Conservation (phyloP, 805 yeast species). For the Ogataea pini region DNA sequence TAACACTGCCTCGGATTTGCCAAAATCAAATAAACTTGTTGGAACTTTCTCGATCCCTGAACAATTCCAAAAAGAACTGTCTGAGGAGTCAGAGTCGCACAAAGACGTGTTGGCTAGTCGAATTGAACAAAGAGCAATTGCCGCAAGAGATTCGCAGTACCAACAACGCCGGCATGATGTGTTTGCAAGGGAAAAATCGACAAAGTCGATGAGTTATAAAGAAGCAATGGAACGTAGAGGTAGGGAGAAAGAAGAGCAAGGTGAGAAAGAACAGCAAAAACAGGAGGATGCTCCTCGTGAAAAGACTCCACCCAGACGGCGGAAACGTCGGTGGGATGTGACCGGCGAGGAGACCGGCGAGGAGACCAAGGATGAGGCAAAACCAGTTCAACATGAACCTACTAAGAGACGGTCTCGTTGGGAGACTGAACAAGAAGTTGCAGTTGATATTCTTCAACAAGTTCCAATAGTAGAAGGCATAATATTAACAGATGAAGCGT, state of each 20-base stretch:
- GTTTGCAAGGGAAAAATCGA: constrained; percentile 14
- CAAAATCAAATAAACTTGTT: constrained; percentile 15
- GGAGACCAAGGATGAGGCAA: constrained; percentile 8
- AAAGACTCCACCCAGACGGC: constrained; percentile 24
- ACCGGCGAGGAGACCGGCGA: constrained; percentile 39
- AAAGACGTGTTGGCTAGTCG: constrained; percentile 27
- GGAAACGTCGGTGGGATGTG: constrained; percentile 49
- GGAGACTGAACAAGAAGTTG: constrained; percentile 17
- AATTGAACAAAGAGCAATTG: constrained; percentile 30
- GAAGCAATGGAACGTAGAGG: constrained; percentile 45
- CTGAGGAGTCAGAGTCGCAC: constrained; percentile 25
- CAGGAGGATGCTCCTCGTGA: constrained; percentile 26
- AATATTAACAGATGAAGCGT: constrained; percentile 45
- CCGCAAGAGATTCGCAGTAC: constrained; percentile 47
- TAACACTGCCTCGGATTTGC: background rate
- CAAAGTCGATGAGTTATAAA: constrained; percentile 37
- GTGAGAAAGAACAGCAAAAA: constrained; percentile 31
- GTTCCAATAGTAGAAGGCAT: constrained; percentile 37
- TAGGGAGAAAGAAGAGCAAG: constrained; percentile 41
- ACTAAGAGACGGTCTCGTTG: constrained; percentile 15
- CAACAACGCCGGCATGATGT: constrained; percentile 39
- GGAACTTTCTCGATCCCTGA: constrained; percentile 27
- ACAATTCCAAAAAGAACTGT: constrained; percentile 23
- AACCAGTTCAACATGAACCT: constrained; percentile 14
- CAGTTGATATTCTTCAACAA: constrained; percentile 1